Percentiles rank a stretch among this genome's conserved stretches.
phyloP scores from a whole-genome alignment of 2,329 filamentous ascomycete species.

The Penicillium sp. region DNA sequence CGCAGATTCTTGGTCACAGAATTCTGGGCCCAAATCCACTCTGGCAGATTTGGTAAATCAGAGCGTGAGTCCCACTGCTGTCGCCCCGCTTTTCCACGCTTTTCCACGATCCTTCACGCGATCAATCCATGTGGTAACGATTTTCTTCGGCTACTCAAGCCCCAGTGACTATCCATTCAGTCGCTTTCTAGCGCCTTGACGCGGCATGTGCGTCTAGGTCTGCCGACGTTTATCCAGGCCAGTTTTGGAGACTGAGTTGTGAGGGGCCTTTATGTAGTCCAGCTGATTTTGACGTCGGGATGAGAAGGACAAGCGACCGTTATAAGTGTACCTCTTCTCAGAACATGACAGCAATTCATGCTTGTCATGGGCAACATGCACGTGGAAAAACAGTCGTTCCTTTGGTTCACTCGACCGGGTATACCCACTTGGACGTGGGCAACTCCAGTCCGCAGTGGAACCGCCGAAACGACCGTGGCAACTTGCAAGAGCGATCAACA shows the following conservation, averaged over 20 bases:
- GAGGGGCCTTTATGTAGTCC: not conserved
- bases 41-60: too few species aligned
- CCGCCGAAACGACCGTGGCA: not conserved
- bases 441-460: not conserved
- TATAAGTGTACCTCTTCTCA: not conserved
- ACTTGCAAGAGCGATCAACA: not conserved
- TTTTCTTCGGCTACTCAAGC: not conserved
- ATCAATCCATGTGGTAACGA: too few species aligned
- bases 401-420: not conserved
- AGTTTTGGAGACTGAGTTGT: not conserved
- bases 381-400: not conserved
- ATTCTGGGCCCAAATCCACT: too few species aligned
- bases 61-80: too few species aligned
- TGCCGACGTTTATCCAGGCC: not conserved
- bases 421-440: not conserved
- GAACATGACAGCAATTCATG: not conserved
- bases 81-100: too few species aligned
- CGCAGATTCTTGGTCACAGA: too few species aligned
- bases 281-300: not conserved
- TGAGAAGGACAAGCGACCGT: not conserved
- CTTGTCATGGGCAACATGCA: not conserved
- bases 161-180: not conserved
- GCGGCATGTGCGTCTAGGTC: not conserved
- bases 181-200: not conserved
- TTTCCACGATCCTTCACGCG: too few species aligned